Percentiles rank a stretch among this genome's conserved stretches.
Conservation (phyloP, 1,284 basidiomycete species). For the Trichosporon ovoides region DNA sequence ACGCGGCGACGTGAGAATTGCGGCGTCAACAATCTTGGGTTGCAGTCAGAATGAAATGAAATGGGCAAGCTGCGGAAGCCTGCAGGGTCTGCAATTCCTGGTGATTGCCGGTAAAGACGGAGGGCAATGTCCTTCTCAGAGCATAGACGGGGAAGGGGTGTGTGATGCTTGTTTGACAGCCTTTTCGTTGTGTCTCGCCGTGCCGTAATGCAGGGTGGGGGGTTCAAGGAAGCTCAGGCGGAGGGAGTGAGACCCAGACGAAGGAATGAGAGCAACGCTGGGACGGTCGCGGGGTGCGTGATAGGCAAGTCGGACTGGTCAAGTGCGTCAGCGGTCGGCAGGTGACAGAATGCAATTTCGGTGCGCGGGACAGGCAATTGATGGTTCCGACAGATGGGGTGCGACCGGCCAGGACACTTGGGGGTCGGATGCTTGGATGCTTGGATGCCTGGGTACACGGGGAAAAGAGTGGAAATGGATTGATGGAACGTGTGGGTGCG, state of each 20-base stretch:
- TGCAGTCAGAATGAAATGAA: background rate
- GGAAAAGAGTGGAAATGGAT: background rate
- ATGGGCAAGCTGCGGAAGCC: conserved; percentile 1
- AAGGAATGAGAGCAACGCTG: background rate
- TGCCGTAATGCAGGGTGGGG: background rate
- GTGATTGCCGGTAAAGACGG: background rate
- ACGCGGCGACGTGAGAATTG: conserved; percentile 5
- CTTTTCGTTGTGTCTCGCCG: background rate
- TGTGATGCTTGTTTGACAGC: background rate
- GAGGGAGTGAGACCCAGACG: background rate
- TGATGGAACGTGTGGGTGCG: background rate
- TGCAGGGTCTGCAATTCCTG: conserved; percentile 2
- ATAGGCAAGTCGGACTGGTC: background rate
- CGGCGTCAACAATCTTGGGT: conserved; percentile 5
- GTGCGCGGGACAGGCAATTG: background rate
- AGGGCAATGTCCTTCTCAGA: background rate
- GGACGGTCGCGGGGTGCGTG: background rate
- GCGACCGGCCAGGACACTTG: background rate
- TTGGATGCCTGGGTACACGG: background rate
- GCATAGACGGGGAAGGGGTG: background rate
- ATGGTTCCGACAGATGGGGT: background rate
- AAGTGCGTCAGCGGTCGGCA: background rate
- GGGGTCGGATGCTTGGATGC: conserved; percentile 1
- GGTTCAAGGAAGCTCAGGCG: background rate
- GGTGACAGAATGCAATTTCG: conserved; percentile 3